A percentile compares a stretch with the other conserved stretches of the same genome.
Evolutionary conservation across 116 monocot genomes (phyloP).

Genomic region (Dioscorea cayenensis): DNA sequence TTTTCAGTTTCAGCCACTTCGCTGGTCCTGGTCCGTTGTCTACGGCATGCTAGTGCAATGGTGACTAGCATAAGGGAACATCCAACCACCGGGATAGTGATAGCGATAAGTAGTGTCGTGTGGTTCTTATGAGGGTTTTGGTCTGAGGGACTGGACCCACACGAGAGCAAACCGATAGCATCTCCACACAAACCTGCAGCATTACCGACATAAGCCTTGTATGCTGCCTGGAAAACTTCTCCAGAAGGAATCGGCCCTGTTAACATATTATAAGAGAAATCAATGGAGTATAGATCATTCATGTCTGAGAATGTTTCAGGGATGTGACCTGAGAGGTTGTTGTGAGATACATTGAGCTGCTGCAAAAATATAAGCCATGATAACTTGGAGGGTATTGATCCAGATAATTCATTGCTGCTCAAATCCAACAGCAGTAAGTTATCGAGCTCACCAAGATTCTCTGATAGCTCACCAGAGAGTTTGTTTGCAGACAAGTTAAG

Average conservation of each 20-base stretch:
- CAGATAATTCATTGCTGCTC: slow-evolving; percentile 39
- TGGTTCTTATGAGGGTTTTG: not conserved
- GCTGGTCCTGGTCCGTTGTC: no score
- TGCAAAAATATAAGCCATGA: slow-evolving; percentile 23
- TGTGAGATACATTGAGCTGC: slow-evolving; percentile 39
- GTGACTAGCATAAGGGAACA: no score
- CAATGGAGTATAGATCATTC: no score
- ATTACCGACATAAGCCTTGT: slow-evolving; percentile 22
- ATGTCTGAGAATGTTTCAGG: no score
- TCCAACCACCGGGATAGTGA: no score
- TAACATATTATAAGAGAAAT: not conserved
- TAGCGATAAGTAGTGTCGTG: not conserved
- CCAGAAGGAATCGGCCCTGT: not conserved
- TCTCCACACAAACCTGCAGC: not conserved
- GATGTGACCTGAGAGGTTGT: slow-evolving; percentile 2
- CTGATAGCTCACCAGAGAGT: slow-evolving; percentile 32
- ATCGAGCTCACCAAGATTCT: slow-evolving; percentile 33
- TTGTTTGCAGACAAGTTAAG: slow-evolving; percentile 13
- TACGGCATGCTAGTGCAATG: no score
- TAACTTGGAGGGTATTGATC: slow-evolving; percentile 36
- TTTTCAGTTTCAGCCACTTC: no score
- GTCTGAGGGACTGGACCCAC: no score
- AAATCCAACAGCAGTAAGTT: slow-evolving; percentile 31
- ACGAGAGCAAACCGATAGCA: no score
- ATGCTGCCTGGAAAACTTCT: not conserved